These are phyloP conservation scores for Penicillium manginii DNA, from an alignment of 495 filamentous ascomycete species.

Conservation along the genomic window DNA sequence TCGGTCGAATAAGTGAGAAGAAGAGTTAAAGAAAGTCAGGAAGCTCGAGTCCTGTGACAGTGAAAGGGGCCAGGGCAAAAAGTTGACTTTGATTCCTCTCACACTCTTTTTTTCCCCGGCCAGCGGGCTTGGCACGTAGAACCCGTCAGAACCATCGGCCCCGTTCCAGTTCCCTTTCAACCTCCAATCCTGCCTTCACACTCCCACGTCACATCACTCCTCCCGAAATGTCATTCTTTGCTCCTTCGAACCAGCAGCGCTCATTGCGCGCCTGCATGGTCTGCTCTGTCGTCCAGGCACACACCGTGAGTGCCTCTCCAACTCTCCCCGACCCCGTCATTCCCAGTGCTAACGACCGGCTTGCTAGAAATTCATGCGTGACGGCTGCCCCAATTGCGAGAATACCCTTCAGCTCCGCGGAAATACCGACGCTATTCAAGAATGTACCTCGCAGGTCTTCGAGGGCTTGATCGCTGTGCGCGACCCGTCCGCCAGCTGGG, in stretches of 20 bases:
- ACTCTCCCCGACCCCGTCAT: conserved; percentile 5
- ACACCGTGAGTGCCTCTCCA: conserved; percentile 56
- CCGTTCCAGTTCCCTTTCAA: conserved; percentile 1
- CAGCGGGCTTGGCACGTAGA: conserved; percentile 11
- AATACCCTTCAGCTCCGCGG: conserved; percentile 80
- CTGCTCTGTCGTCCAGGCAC: conserved; percentile 86
- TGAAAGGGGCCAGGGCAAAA: not conserved
- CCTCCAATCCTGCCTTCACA: conserved; percentile 10
- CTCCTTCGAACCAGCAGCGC: conserved; percentile 69
- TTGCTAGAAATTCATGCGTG: conserved; percentile 71
- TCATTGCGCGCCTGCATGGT: conserved; percentile 97
- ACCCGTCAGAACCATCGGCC: not conserved
- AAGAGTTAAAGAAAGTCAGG: not conserved
- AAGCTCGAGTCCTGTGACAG: not conserved
- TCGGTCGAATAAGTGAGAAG: not conserved
- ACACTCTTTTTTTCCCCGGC: conserved; percentile 30
- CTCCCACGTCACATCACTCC: conserved; percentile 4
- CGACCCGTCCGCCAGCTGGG: conserved; percentile 82
- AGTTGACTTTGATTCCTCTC: conserved; percentile 4
- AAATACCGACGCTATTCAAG: conserved; percentile 77
- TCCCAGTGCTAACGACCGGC: conserved; percentile 4
- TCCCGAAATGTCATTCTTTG: conserved; percentile 53
- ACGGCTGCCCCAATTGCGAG: conserved; percentile 97
- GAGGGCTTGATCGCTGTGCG: conserved; percentile 84
- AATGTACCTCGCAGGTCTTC: conserved; percentile 93